phyloP scores from a whole-genome alignment of 371 early-diverging fungal genomes.

The Mucor sp. region DNA sequence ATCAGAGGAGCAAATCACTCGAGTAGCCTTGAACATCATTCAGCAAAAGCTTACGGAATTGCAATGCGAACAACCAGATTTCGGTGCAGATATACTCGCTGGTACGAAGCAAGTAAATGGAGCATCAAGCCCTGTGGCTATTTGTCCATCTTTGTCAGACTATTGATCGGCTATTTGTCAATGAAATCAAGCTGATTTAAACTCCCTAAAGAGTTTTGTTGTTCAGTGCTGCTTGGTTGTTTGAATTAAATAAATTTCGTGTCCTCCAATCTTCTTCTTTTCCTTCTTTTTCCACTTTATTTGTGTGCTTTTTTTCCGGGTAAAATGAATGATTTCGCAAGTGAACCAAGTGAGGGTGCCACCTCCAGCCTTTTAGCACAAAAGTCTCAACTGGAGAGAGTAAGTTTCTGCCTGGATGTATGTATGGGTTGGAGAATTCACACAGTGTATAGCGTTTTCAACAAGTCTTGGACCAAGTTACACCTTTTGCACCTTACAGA shows the following conservation, averaged over 20 bases:
- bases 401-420: conserved; percentile 12
- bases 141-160: background rate
- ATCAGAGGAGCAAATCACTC: background rate
- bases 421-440: background rate
- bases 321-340: conserved; percentile 30
- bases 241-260: background rate
- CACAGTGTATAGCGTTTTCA: conserved; percentile 16
- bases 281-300: background rate
- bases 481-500: conserved; percentile 73
- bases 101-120: background rate
- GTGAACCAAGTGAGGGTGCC: conserved; percentile 28
- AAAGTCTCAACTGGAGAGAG: conserved; percentile 44
- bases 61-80: background rate
- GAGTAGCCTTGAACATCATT: background rate
- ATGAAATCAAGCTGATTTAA: background rate
- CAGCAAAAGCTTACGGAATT: background rate
- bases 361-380: conserved; percentile 42
- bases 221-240: background rate
- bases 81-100: background rate
- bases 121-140: background rate
- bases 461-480: conserved; percentile 61
- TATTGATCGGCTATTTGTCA: background rate
- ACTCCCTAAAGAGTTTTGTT: background rate
- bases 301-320: conserved; percentile 3
- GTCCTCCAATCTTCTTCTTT: background rate